phyloP scores from a whole-genome alignment of 2,329 filamentous ascomycete genomes.

The Chrysoporthe puriensis region DNA sequence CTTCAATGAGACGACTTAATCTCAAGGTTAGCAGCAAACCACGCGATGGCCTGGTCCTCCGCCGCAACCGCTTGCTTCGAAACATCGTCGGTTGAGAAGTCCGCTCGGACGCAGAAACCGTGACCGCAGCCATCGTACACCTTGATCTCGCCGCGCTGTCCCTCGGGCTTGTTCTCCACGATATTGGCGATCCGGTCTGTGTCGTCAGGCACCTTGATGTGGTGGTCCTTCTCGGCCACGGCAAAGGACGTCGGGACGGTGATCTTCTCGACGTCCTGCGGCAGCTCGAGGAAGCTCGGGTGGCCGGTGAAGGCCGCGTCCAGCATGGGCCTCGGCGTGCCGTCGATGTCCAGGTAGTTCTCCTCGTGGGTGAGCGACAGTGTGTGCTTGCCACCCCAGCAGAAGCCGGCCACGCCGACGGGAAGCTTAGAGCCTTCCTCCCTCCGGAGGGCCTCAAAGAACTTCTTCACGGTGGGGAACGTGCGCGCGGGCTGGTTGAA shows the following conservation, averaged over 20 bases:
- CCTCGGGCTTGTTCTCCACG: conserved; percentile 40
- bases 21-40: conserved; percentile 35
- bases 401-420: conserved; percentile 62
- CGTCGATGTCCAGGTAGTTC: conserved; percentile 31
- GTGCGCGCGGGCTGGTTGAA: conserved; percentile 38
- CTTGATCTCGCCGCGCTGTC: conserved; percentile 41
- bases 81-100: conserved; percentile 35
- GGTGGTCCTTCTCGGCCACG: conserved; percentile 49
- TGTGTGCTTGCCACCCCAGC: conserved; percentile 64
- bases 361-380: conserved; percentile 48
- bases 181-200: conserved; percentile 41
- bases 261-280: conserved; percentile 51
- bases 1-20: background rate
- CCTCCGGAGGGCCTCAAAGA: conserved; percentile 43
- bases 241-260: conserved; percentile 50
- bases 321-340: conserved; percentile 43
- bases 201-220: conserved; percentile 37
- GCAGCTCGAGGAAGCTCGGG: conserved; percentile 52
- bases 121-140: conserved; percentile 46
- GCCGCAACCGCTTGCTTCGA: conserved; percentile 37
- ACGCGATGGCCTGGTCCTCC: conserved; percentile 40
- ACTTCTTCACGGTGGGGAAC: conserved; percentile 41
- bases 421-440: conserved; percentile 37
- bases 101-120: conserved; percentile 46
- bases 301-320: conserved; percentile 58